Evolutionary conservation across 2,329 filamentous ascomycete species (phyloP), one percentile per base, ranked within the genome.

Genomic region (Lithohypha guttulata): DNA sequence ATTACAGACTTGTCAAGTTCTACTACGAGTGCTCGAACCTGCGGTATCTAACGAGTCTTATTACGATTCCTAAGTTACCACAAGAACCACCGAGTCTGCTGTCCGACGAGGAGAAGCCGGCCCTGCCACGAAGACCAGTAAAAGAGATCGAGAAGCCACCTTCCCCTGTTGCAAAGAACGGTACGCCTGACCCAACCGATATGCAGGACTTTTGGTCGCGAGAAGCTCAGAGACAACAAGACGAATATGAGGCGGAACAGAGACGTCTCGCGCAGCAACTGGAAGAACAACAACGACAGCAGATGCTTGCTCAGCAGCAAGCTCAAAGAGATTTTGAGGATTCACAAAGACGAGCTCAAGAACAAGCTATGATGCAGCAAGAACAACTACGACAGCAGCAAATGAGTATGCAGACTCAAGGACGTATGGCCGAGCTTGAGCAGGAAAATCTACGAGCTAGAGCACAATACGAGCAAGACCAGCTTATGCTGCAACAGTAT

Each of bases 21-120:
- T 98, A 98, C 65, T 96, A 96, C 62, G 91, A 98, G 64, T 98
- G 91, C 63, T 95, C 91, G 8, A 98, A 96, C 60, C 71, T 98
- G 40, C 81, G 91, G 51, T 98, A 98, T 58, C 73, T 98, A 34
- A 98, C 91, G 10, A 94, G 86, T 54, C 70, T 98, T 36, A 96
- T 98, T 55, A 93, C 85, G 2, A 85, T 98, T 5, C 91, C 91
- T 1, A 96, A 95, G 60, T 73, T 98, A 35, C 87, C 91, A 1
- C 84, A 93, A 62, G 87, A 96, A 41, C 84, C 91, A 1, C 91
- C 91, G 0, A 96, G 84, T 53, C 70, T 96, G 26, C 70, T 95
- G 11, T 76, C 77, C 14, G 86, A 93, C 45, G 85, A 89, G 39
- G 75, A 81, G 34, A 80, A 82, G 10, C 87, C 91, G 2, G 80